These are phyloP conservation scores for Myxozyma kluyveri DNA, from an alignment of 805 yeast genomes.

Conservation along the genomic window DNA sequence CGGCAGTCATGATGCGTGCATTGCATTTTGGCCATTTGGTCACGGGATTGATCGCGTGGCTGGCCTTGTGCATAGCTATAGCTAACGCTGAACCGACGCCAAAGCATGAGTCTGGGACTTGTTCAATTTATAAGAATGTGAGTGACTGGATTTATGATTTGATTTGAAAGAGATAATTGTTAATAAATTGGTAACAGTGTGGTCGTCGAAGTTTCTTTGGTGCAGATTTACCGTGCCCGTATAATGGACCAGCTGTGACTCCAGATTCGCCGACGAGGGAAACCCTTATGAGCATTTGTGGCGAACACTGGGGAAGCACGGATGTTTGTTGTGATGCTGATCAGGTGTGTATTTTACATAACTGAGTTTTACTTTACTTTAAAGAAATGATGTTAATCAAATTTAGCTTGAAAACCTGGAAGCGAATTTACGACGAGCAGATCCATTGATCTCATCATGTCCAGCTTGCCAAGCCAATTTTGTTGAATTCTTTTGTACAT, in stretches of 20 bases:
- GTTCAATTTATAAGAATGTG: constrained; percentile 54
- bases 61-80: too few relatives aligned
- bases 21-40: too few relatives aligned
- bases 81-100: too few relatives aligned
- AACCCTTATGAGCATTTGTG: constrained; percentile 63
- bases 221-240: constrained; percentile 72
- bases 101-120: constrained; percentile 45
- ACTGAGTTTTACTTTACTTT: too few relatives aligned
- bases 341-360: constrained; percentile 53
- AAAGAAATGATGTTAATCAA: too few relatives aligned
- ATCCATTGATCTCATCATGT: constrained; percentile 78
- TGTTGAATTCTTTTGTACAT: constrained; percentile 73
- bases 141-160: constrained; percentile 3
- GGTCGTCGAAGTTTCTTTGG: constrained; percentile 83
- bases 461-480: constrained; percentile 92
- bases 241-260: constrained; percentile 47
- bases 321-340: constrained; percentile 67
- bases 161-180: neutral
- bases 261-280: constrained; percentile 48
- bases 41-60: too few relatives aligned
- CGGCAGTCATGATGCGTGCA: too few relatives aligned
- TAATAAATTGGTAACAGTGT: constrained; percentile 43
- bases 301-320: constrained; percentile 56
- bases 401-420: constrained; percentile 45
- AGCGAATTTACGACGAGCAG: constrained; percentile 67